Percentiles rank a stretch among this genome's conserved stretches.
Conservation (phyloP, 768 basidiomycete species). For the Boletellus ananas region DNA sequence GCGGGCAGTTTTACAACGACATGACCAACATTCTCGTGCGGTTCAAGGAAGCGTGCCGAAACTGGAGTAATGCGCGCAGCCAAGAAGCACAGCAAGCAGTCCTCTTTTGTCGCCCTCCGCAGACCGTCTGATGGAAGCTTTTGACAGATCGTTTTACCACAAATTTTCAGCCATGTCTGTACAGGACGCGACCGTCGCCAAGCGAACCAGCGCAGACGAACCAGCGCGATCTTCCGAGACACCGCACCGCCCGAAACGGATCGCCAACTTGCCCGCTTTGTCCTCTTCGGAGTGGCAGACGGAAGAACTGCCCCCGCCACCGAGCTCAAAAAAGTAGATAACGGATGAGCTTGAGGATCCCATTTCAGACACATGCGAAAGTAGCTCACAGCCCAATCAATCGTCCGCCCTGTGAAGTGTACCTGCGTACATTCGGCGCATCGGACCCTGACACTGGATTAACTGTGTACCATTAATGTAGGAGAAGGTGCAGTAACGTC, state of each 20-base stretch:
- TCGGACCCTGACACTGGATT: too few species aligned
- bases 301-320: conserved; percentile 47
- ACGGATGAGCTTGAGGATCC: not conserved
- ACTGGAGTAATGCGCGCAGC: conserved; percentile 69
- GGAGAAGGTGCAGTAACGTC: too few species aligned
- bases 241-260: conserved; percentile 22
- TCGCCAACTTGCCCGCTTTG: conserved; percentile 43
- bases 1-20: conserved; percentile 83
- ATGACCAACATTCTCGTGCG: conserved; percentile 66
- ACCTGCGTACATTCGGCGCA: too few species aligned
- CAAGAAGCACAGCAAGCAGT: conserved; percentile 68
- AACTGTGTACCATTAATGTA: too few species aligned
- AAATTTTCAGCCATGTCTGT: conserved; percentile 31
- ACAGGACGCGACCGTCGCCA: conserved; percentile 11
- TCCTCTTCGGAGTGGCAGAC: conserved; percentile 52
- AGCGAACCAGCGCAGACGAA: not conserved
- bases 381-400: too few species aligned
- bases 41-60: conserved; percentile 72
- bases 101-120: too few species aligned
- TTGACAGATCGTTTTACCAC: conserved; percentile 18
- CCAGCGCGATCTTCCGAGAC: conserved; percentile 1
- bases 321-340: not conserved
- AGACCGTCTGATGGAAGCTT: not conserved
- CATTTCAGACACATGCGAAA: too few species aligned
- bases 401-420: too few species aligned